Evolutionary conservation across 2,329 filamentous ascomycete species (phyloP), one percentile per base, ranked within the genome.

Genomic region (Colletotrichum incanum): DNA sequence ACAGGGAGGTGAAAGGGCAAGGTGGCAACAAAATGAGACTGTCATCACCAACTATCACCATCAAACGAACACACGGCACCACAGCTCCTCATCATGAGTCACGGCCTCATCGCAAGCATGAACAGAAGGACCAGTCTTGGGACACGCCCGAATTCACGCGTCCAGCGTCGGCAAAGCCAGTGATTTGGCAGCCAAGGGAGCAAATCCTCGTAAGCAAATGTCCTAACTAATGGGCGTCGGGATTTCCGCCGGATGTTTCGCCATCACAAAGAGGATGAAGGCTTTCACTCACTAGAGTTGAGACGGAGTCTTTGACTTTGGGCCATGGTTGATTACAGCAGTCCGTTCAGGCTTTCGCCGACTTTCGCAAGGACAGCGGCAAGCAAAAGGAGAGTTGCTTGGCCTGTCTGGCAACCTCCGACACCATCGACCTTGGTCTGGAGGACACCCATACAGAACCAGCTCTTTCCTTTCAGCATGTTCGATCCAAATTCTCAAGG

Each of bases 21-120:
- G 34, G 60, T 63, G 47, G 60, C 60, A 63, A 41, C 60, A 63
- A 63, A 20, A 50, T 34, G 34, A n/a, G 16, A 63, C 23, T 20
- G 45, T 28, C n/a, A n/a, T 6, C 47, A 41, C 14, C 18, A 20
- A 28, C 47, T 5, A 34, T n/a, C 34, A 39, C 18, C 34, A 37
- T 7, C n/a, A 37, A 18, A 52, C 16, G n/a, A 20, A n/a, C 16
- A 26, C 60, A 52, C 47, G 39, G 8, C 8, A 28, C 45, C 16
- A 5, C 16, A 20, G 20, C 20, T 23, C 54, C 12, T 26, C 54
- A 23, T 56, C 34, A 26, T 26, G 28, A 54, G 26, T 37, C n/a
- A 26, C 6, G 2, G n/a, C 14, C 37, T 41, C 34, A 16, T 18
- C 37, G 26, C 14, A 41, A 58, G 55, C n/a, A 26, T 7, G 2